Evolutionary conservation across 2,329 filamentous ascomycete genomes (phyloP), one percentile per base, ranked within the genome.

Genomic region (Talaromyces sp.): DNA sequence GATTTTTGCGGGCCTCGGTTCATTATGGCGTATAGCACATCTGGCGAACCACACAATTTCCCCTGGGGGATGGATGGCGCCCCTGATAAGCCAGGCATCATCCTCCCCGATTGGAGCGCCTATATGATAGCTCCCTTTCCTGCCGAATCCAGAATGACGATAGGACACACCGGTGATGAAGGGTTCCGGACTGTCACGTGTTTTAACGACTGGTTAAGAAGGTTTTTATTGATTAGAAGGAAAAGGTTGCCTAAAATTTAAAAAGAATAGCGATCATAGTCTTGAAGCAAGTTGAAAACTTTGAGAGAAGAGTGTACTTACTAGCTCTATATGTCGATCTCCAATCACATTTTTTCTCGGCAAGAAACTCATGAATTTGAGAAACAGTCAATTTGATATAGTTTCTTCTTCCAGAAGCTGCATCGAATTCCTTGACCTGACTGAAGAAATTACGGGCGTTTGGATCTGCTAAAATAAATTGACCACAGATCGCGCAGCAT

Each of bases 281-380:
- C 16, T 37, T 13, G 13, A 27, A 50, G 13, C 47, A 16, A 31
- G 19, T 16, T 27, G 1, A 11, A 50, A 14, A 27, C 3, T 50
- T 14, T 31, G 13, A 27, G 22, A 31, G 14, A 5, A n/a, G 27
- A 19, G 22, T 5, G 19, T 16, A 52, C 50, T 65, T 56, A 65
- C 59, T 27, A 1, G 63, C 63, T 58, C 63, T 65, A 19, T 65
- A 65, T 58, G 37, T 60, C 16, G 63, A 62, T 19, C 37, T 27
- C 63, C 59, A 65, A n/a, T 41, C 27, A 35, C 31, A 50, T 35
- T 47, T 14, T 11, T 45, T 22, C 9, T 14, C 19, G 47, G 43
- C 24, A 33, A 58, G 43, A 24, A 48, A 24, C 8, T 22, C 33
- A 41, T 47, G 50, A 24, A 62, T 57, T 5, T 58, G 31, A 24